Conservation (phyloP, 2,329 filamentous ascomycete genomes). For the Helicocarpus griseus region DNA sequence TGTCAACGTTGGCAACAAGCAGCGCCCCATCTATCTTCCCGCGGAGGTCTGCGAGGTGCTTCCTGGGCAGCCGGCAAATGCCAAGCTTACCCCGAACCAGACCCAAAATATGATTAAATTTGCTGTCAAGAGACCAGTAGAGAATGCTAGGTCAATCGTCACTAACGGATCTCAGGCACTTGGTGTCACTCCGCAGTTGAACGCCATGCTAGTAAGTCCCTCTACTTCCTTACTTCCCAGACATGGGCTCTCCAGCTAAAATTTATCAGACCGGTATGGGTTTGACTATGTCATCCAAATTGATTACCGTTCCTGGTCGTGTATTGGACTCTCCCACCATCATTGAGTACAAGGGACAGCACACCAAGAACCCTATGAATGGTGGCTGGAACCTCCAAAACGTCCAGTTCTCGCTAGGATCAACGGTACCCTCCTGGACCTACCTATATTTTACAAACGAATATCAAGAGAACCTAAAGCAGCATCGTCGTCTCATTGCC, state of each 20-base stretch:
- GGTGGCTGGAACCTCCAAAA: slow-evolving; percentile 62
- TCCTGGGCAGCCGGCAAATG: slow-evolving; percentile 53
- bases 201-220: slow-evolving; percentile 35
- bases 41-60: slow-evolving; percentile 56
- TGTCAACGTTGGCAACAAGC: slow-evolving; percentile 53
- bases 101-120: slow-evolving; percentile 62
- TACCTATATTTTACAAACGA: slow-evolving; percentile 14
- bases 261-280: slow-evolving; percentile 16
- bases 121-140: slow-evolving; percentile 56
- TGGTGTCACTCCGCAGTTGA: slow-evolving; percentile 41
- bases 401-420: slow-evolving; percentile 47
- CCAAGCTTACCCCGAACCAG: slow-evolving; percentile 51
- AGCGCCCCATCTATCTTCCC: slow-evolving; percentile 55
- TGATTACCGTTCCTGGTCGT: slow-evolving; percentile 65
- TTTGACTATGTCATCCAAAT: slow-evolving; percentile 40
- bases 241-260: slow-evolving; percentile 1
- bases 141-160: slow-evolving; percentile 59
- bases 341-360: slow-evolving; percentile 46
- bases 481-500: too few species aligned
- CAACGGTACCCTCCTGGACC: slow-evolving; percentile 24
- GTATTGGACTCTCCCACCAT: slow-evolving; percentile 54
- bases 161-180: slow-evolving; percentile 46
- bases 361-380: slow-evolving; percentile 27
- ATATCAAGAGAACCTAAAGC: neutral
- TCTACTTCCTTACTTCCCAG: neutral